phyloP scores from a whole-genome alignment of 1,284 basidiomycete genomes.

The Papiliotrema nemorosa region DNA sequence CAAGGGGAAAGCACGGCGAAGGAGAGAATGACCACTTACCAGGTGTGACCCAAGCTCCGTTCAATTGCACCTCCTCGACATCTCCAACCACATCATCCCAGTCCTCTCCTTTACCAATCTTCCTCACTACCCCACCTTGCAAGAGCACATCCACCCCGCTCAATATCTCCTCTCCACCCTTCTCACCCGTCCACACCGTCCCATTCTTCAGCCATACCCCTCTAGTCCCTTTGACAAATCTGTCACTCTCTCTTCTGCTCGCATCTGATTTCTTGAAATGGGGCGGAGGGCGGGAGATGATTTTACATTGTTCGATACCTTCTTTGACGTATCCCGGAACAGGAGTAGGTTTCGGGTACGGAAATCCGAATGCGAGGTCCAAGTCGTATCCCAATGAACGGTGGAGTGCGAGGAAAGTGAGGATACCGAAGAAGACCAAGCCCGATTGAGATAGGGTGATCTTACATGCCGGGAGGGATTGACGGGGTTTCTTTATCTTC shows the following conservation, averaged over 20 bases:
- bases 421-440: background rate
- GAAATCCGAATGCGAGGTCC: slow-evolving; percentile 25
- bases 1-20: background rate
- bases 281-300: slow-evolving; percentile 29
- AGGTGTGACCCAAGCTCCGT: slow-evolving; percentile 53
- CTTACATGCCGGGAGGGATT: background rate
- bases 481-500: background rate
- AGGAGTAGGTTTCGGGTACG: slow-evolving; percentile 11
- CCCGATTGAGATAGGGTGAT: background rate
- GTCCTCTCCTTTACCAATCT: slow-evolving; percentile 38
- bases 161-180: slow-evolving; percentile 60
- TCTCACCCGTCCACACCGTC: slow-evolving; percentile 71
- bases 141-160: slow-evolving; percentile 52
- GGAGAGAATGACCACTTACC: slow-evolving; percentile 23
- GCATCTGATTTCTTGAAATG: slow-evolving; percentile 48
- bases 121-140: slow-evolving; percentile 51
- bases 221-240: slow-evolving; percentile 64
- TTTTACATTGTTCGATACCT: slow-evolving; percentile 41
- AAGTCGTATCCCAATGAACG: background rate
- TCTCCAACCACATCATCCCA: slow-evolving; percentile 11
- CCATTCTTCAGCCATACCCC: slow-evolving; percentile 71
- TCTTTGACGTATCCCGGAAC: slow-evolving; percentile 30
- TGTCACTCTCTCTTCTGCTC: slow-evolving; percentile 61
- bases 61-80: slow-evolving; percentile 44
- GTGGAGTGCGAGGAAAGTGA: background rate